These are phyloP conservation scores for Candida incommunis DNA, from an alignment of 805 yeast genomes.

Conservation along the genomic window DNA sequence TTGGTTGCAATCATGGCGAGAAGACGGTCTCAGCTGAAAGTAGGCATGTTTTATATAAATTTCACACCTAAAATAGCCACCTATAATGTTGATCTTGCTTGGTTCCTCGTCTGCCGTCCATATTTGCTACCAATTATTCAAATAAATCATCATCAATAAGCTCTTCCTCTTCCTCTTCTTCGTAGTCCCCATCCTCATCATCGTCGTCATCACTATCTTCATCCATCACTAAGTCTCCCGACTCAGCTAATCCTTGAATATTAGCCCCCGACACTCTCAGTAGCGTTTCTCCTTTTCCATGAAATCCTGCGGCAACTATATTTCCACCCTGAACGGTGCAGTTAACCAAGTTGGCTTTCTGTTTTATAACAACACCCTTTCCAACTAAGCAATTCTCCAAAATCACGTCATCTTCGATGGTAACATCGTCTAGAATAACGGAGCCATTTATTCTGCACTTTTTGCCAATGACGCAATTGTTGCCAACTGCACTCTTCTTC, in stretches of 20 bases:
- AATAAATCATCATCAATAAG: slow-evolving; percentile 15
- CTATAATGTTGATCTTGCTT: too few relatives aligned
- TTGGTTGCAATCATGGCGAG: too few relatives aligned
- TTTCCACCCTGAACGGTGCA: slow-evolving; percentile 80
- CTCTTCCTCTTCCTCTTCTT: slow-evolving; percentile 18
- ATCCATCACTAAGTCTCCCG: slow-evolving; percentile 14
- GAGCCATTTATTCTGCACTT: slow-evolving; percentile 83
- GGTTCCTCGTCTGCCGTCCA: too few relatives aligned
- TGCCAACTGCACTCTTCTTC: slow-evolving; percentile 72
- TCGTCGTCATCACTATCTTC: slow-evolving; percentile 10
- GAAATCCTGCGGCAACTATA: slow-evolving; percentile 34
- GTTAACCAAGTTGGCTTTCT: slow-evolving; percentile 52
- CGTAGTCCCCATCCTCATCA: slow-evolving; percentile 12
- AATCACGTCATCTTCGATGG: slow-evolving; percentile 53
- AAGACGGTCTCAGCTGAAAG: too few relatives aligned
- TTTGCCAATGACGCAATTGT: slow-evolving; percentile 62
- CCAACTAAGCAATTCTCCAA: slow-evolving; percentile 87
- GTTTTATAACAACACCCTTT: slow-evolving; percentile 42
- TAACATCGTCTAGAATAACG: slow-evolving; percentile 56
- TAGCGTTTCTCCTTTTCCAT: slow-evolving; percentile 24
- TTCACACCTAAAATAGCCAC: too few relatives aligned
- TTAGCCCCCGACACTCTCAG: slow-evolving; percentile 26
- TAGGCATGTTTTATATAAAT: too few relatives aligned
- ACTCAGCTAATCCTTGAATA: slow-evolving; percentile 17
- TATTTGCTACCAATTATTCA: not conserved